These are phyloP conservation scores for Starmerella cellae DNA, from an alignment of 805 yeast species.

Conservation along the genomic window DNA sequence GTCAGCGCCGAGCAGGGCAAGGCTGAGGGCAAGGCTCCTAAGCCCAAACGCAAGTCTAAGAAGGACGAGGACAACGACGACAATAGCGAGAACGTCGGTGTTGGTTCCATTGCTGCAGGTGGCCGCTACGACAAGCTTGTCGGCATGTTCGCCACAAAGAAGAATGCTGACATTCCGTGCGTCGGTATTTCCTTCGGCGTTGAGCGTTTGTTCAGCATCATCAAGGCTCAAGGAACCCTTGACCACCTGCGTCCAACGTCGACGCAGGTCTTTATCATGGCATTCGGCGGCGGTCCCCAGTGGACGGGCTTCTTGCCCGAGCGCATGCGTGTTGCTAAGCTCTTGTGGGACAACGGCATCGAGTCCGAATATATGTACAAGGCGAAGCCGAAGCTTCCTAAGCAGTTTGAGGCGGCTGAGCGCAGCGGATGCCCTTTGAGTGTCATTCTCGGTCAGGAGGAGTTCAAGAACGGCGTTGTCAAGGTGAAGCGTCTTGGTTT, in stretches of 20 bases:
- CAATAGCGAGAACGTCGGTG: constrained; percentile 93
- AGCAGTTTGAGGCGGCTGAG: constrained; percentile 96
- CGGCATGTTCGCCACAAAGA: constrained; percentile 87
- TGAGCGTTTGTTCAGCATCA: constrained; percentile 81
- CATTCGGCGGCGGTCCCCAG: constrained; percentile 95
- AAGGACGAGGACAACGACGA: constrained; percentile 57
- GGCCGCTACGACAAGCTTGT: constrained; percentile 95
- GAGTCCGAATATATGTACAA: constrained; percentile 87
- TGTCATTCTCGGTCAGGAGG: constrained; percentile 92
- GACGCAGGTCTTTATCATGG: constrained; percentile 92
- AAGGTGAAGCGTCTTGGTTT: constrained; percentile 83
- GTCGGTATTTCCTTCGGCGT: constrained; percentile 96
- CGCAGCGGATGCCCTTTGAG: constrained; percentile 82
- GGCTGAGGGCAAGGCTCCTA: constrained; percentile 4
- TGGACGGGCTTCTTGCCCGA: constrained; percentile 89
- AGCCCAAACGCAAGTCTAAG: constrained; percentile 21
- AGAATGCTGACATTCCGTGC: constrained; percentile 75
- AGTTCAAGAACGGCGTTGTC: constrained; percentile 63
- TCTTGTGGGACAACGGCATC: constrained; percentile 77
- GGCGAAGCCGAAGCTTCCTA: constrained; percentile 84
- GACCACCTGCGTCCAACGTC: constrained; percentile 64
- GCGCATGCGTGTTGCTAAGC: constrained; percentile 75
- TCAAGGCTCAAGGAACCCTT: constrained; percentile 59
- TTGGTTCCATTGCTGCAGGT: constrained; percentile 97
- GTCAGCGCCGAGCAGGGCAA: constrained; percentile 31